Evolutionary conservation across 768 basidiomycete species (phyloP), one percentile per base, ranked within the genome.

Genomic region (Serendipita vermifera): DNA sequence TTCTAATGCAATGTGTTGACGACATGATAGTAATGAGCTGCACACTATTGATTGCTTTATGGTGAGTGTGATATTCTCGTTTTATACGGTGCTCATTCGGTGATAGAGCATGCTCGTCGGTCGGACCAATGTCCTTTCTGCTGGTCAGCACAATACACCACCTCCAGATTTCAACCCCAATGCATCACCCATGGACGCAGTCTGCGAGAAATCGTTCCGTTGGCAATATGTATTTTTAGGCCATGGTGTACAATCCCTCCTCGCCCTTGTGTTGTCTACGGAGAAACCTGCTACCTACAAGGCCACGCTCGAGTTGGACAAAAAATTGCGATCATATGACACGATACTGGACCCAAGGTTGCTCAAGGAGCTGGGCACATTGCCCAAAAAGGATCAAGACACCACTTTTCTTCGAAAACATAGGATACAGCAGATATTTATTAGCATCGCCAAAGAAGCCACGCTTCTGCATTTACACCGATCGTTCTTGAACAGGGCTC

Each of bases 381-480:
- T 20, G 46, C 11, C 46, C n/a, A 17, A 9, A 26, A 15, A 20
- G 9, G 29, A 51, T 22, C 15, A 29, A 20, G 3, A 2, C 20
- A 29, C 11, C 20, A 2, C 3, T 26, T 41, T 20, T 41, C 2
- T 20, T 41, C 17, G 46, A 29, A 4, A 26, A 29, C 4, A 7
- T 7, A 20, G 29, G n/a, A 15, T 51, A 9, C 46, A 51, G 31
- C 46, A 51, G 22, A 2, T 26, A 51, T 51, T 51, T 3, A 51
- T 29, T 22, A 4, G 24, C 20, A n/a, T 51, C 20, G 7, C 27
- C 15, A 20, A n/a, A 26, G 46, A 51, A 29, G n/a, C 22, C n/a
- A 51, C 46, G n/a, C 27, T 51, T 51, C 22, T 51, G n/a, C 46
- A 51, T 51, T 29, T 51, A 9, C 46, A 51, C 31, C 46, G 46